Conservation (phyloP, 2,329 filamentous ascomycete species). For the Curvularia sp. region DNA sequence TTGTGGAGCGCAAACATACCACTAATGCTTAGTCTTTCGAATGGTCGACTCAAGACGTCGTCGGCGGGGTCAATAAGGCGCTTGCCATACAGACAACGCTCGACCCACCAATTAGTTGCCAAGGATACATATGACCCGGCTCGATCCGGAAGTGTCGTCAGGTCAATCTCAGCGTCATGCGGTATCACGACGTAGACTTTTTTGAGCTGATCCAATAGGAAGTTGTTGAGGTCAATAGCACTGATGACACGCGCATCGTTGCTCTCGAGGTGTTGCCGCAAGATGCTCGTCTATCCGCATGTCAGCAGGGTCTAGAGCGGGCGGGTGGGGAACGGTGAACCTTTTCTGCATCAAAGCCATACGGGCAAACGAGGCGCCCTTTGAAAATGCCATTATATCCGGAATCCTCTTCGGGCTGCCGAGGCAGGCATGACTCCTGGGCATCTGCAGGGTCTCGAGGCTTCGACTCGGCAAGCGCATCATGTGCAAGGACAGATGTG, state of each 20-base stretch:
- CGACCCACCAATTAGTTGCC: constrained; percentile 93
- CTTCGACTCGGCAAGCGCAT: constrained; percentile 22
- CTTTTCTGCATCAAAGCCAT: constrained; percentile 56
- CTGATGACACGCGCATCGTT: constrained; percentile 48
- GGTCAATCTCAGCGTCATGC: constrained; percentile 49
- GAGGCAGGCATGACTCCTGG: constrained; percentile 8
- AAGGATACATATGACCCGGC: constrained; percentile 45
- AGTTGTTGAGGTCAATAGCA: constrained; percentile 33
- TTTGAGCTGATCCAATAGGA: constrained; percentile 38
- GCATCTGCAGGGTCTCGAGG: constrained; percentile 28
- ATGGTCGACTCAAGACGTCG: constrained; percentile 79
- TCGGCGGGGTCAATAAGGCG: constrained; percentile 71
- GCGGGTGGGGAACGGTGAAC: constrained; percentile 30
- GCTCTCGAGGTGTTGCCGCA: constrained; percentile 43
- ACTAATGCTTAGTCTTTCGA: constrained; percentile 72
- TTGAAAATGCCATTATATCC: constrained; percentile 53
- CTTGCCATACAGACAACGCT: constrained; percentile 83
- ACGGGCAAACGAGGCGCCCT: constrained; percentile 51
- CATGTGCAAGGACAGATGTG: constrained; percentile 12
- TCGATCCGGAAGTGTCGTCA: constrained; percentile 45
- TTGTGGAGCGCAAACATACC: constrained; percentile 45
- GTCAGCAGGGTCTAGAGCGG: constrained; percentile 32
- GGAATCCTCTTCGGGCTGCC: constrained; percentile 49
- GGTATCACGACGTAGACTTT: constrained; percentile 56
- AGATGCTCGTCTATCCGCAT: constrained; percentile 40